Evolutionary conservation across 1,284 basidiomycete species (phyloP).

Genomic region (Entoloma clypeatum): DNA sequence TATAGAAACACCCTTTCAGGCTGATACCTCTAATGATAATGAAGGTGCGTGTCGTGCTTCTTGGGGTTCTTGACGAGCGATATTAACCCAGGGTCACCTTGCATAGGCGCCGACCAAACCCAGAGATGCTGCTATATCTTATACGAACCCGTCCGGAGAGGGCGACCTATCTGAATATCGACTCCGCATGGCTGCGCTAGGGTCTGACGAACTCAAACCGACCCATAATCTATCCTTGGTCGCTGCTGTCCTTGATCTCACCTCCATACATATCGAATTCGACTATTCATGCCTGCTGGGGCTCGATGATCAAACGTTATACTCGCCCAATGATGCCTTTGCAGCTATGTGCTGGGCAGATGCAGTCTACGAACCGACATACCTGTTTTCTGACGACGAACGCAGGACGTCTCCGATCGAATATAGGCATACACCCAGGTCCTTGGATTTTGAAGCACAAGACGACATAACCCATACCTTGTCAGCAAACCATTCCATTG

Average conservation of each 20-base stretch:
- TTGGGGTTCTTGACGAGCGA: no score
- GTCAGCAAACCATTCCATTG: slow-evolving; percentile 1
- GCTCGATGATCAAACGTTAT: slow-evolving; percentile 34
- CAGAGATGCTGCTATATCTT: no score
- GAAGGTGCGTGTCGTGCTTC: no score
- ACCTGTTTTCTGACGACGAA: slow-evolving; percentile 1
- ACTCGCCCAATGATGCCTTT: slow-evolving; percentile 33
- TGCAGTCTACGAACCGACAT: slow-evolving; percentile 15
- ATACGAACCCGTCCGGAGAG: no score
- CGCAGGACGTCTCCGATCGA: neutral
- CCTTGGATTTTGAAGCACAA: slow-evolving; percentile 2
- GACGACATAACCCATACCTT: slow-evolving; percentile 1
- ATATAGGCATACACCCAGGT: slow-evolving; percentile 5
- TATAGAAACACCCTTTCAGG: no score
- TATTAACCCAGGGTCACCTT: no score
- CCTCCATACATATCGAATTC: slow-evolving; percentile 33
- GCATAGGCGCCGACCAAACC: no score
- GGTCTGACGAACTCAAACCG: no score
- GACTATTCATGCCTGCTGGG: slow-evolving; percentile 36
- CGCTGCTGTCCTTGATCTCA: slow-evolving; percentile 28
- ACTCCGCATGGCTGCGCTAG: no score
- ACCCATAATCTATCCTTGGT: no score
- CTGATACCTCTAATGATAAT: no score
- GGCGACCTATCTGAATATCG: no score
- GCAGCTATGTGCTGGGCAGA: slow-evolving; percentile 33